Conservation (phyloP, 352 stramenopile species). For the Globisporangium viniferum region DNA sequence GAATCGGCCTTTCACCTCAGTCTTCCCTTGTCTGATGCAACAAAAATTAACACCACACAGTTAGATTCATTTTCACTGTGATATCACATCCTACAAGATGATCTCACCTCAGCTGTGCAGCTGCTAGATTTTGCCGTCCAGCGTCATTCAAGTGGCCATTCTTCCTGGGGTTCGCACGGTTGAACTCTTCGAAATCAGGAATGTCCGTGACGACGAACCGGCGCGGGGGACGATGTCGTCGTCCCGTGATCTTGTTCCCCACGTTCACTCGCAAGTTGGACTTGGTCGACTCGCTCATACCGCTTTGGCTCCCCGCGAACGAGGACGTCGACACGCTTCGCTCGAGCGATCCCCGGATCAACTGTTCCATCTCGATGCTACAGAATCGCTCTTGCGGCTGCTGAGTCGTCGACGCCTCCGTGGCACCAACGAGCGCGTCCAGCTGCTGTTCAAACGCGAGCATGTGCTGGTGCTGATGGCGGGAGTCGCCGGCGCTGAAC, state of each 20-base stretch:
- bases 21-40: slow-evolving; percentile 51
- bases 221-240: slow-evolving; percentile 48
- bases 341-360: slow-evolving; percentile 6
- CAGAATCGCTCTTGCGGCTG: slow-evolving; percentile 2
- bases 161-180: neutral
- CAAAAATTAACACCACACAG: slow-evolving; percentile 9
- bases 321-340: slow-evolving; percentile 14
- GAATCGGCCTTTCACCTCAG: slow-evolving; percentile 67
- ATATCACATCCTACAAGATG: neutral
- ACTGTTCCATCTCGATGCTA: slow-evolving; percentile 6
- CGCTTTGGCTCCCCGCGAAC: slow-evolving; percentile 6
- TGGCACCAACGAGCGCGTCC: slow-evolving; percentile 12
- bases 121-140: neutral
- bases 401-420: slow-evolving; percentile 1
- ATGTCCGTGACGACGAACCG: slow-evolving; percentile 78
- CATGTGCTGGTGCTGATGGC: slow-evolving; percentile 8
- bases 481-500: slow-evolving; percentile 22
- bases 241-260: slow-evolving; percentile 45
- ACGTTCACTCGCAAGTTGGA: neutral
- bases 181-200: slow-evolving; percentile 40
- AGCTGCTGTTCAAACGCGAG: slow-evolving; percentile 17
- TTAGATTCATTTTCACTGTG: neutral
- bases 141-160: slow-evolving; percentile 2
- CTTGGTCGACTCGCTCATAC: neutral
- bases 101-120: slow-evolving; percentile 2